Evolutionary conservation across 2,329 filamentous ascomycete species (phyloP), one percentile per base, ranked within the genome.

Genomic region (Arthrobotrys entomopaga): DNA sequence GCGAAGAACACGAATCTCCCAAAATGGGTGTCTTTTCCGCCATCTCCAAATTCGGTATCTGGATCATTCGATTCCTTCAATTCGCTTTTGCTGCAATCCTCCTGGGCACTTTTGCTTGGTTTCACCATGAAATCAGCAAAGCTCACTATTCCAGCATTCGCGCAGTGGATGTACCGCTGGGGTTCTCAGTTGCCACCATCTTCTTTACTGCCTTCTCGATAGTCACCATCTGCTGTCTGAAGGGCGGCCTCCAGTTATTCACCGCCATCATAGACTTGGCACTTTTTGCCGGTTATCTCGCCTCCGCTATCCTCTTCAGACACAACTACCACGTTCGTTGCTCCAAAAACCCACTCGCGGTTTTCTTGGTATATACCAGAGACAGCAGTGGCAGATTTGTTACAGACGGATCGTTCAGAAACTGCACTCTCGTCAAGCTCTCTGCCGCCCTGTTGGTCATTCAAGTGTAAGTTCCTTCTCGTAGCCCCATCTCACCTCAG

Each of bases 261-360:
- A 61, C 64, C 10, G 75, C 77, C 6, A 53, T 76, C 29, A 70
- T 77, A 29, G 78, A 79, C 67, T 77, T 78, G 43, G 42, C n/a
- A n/a, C 40, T 79, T 6, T 77, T 74, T 13, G 65, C 74, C 7
- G 77, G 77, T 34, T 79, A 78, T 63, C 49, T 78, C 29, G 66
- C 75, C 7, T 77, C 72, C 29, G 52, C 73, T n/a, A 65, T 69
- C 16, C 46, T 79, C 1, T 73, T 76, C 29, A 69, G 75, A 13
- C 61, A 77, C 13, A 78, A 78, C 65, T 79, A 70, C 65, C 77
- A 72, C 48, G 22, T 52, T 10, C 65, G 65, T 22, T 66, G 73
- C 7, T 22, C 48, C 4, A 59, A 46, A n/a, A 79, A 78, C 46
- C 75, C 64, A 6, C 65, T 79, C 22, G 50, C 58, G 7, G 58